Base-by-base conservation (phyloP, 1,284 basidiomycete species). In the Meira miltonrushii region DNA sequence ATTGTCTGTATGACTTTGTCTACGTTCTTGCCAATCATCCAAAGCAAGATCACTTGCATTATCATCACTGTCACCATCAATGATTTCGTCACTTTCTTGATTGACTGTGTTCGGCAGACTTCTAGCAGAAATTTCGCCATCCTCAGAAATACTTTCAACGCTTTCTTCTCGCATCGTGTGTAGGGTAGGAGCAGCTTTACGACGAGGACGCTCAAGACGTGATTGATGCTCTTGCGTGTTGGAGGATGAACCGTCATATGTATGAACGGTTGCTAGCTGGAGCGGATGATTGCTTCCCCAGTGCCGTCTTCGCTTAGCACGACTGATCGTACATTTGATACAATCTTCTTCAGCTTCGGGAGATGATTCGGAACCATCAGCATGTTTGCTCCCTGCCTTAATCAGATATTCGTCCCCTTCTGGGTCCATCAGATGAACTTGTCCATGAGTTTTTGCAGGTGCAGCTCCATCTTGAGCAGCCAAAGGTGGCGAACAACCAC, bases 281-380 rank as follows among this genome's bases (percentile, higher is more conserved):
- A 47, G 23, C 23, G 55, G 44, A 10, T 60, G 52, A 39, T 71
- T 64, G 46, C 66, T 68, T 15, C 69, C 69, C 69, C 69, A 71
- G 21, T 71, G 69, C 12, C 58, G 15, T 39, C 48, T 59, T 2
- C 58, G 17, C 11, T 39, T 41, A 23, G 55, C 25, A 54, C n/a
- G 47, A 21, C 41, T 19, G 8, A 17, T 23, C 5, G 54, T 28
- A 50, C 54, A 40, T 15, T 23, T 39, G 12, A 21, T 15, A 23
- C 44, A 41, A 19, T 48, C 39, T 33, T 48, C 21, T 23, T 43
- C 52, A 13, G 52, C 23, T n/a, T n/a, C 12, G 3, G 21, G 19
- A 21, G 37, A 43, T 12, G 37, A 54, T 2, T 15, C 19, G 4
- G 8, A 33, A 33, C 28, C 28, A 33, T 33, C 28, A 4, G 28